These are phyloP conservation scores for Ustilago hordei DNA, from an alignment of 1,284 basidiomycete genomes.

Conservation along the genomic window DNA sequence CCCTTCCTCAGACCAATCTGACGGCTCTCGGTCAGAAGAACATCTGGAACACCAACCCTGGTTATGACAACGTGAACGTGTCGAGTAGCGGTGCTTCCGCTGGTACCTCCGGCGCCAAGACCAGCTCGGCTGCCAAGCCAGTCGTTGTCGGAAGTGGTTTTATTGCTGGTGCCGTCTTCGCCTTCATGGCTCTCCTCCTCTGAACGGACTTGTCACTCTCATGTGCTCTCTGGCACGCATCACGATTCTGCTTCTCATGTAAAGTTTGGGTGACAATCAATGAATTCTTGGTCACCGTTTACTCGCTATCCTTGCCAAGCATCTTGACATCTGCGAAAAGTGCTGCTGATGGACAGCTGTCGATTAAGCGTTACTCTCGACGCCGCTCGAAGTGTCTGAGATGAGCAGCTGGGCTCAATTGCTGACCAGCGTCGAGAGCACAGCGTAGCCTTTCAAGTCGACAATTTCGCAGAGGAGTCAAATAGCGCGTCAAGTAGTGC, in stretches of 20 bases:
- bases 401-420: neutral
- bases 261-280: neutral
- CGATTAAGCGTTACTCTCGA: neutral
- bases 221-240: neutral
- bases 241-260: neutral
- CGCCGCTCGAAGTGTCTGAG: neutral
- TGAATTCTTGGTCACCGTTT: neutral
- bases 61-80: constrained; percentile 45
- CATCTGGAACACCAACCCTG: constrained; percentile 45
- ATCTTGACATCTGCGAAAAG: no score
- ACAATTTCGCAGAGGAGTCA: no score
- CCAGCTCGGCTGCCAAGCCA: constrained; percentile 27
- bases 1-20: constrained; percentile 42
- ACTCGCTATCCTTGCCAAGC: neutral
- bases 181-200: constrained; percentile 16
- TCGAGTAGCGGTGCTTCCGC: constrained; percentile 14
- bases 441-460: no score
- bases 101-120: constrained; percentile 21
- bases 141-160: constrained; percentile 19
- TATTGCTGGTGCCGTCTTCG: constrained; percentile 21
- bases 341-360: no score
- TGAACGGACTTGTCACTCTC: neutral
- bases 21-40: constrained; percentile 66
- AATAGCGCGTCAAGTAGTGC: no score
- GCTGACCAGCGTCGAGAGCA: no score